Base-by-base conservation (phyloP, 768 basidiomycete genomes). In the Mycena leptocephala region DNA sequence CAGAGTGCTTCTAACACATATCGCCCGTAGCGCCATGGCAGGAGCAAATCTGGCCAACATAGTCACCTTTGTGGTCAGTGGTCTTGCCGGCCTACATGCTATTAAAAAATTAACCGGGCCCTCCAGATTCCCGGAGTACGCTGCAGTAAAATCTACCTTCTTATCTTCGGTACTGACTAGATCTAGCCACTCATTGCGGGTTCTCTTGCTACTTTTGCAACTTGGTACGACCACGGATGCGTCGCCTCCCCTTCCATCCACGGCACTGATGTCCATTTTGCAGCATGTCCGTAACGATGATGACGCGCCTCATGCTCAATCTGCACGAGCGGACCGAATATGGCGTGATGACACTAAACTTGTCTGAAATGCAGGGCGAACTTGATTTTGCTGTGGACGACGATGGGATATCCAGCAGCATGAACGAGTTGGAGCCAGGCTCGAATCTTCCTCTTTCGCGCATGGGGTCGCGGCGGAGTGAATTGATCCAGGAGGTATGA, bases 241-340 rank as follows among this genome's bases (percentile, higher is more conserved):
- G n/a, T n/a, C n/a, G n/a, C n/a, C n/a, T 3, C 53, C 18, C 5
- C 6, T 13, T 24, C 4, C n/a, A n/a, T n/a, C n/a, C n/a, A n/a
- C n/a, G n/a, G n/a, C n/a, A n/a, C n/a, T n/a, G n/a, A n/a, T n/a
- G n/a, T n/a, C n/a, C n/a, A n/a, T n/a, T n/a, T 39, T 11, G 16
- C 33, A 74, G 72, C 65, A 62, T 51, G 64, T 83, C 86, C n/a
- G 78, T 85, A 11, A 79, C 79, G 8, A 79, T 86, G 79, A 81
- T 86, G 81, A 83, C 85, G 18, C 84, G 84, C 28, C 83, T 87
- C 41, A 83, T 86, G 79, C 82, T 86, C 62, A 85, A 86, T 78
- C 79, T 86, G 14, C 79, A 86, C 78, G 75, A 81, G 67, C 46
- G 33, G 32, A 51, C 69, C 6, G 58, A 70, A 3, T 18, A 35